phyloP scores from a whole-genome alignment of 306 rosid species.

The Citrullus colocynthis region DNA sequence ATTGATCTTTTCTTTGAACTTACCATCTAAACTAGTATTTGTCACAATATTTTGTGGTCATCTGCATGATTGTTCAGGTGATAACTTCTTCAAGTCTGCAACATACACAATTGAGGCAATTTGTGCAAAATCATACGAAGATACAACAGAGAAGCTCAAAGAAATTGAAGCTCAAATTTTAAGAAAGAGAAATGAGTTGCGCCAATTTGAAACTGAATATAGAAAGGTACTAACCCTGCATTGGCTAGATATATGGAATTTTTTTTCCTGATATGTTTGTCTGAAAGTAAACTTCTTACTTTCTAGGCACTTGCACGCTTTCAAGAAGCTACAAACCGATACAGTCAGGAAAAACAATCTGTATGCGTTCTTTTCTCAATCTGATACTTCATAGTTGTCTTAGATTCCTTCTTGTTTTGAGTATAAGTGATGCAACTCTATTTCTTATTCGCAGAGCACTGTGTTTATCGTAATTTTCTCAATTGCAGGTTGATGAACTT shows the following conservation, averaged over 20 bases:
- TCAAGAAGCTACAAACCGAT: constrained; percentile 90
- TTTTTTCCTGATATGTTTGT: not conserved
- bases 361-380: constrained; percentile 30
- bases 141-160: constrained; percentile 59
- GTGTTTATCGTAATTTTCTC: not conserved
- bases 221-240: constrained; percentile 47
- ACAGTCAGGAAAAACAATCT: constrained; percentile 68
- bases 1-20: constrained; percentile 1
- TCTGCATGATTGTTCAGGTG: constrained; percentile 42
- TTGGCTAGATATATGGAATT: constrained; percentile 1
- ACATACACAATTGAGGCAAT: constrained; percentile 78
- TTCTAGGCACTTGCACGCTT: constrained; percentile 83
- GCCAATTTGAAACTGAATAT: constrained; percentile 87
- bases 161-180: constrained; percentile 86
- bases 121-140: constrained; percentile 65
- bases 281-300: constrained; percentile 10
- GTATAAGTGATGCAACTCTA: not conserved
- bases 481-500: constrained; percentile 83
- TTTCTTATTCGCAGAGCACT: not conserved
- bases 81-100: constrained; percentile 97
- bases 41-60: constrained; percentile 8
- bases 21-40: not conserved
- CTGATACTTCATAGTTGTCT: not conserved
- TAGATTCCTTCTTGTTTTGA: not conserved
- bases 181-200: constrained; percentile 91